Evolutionary conservation across 768 basidiomycete species (phyloP).

Genomic region (Tricholoma sp.): DNA sequence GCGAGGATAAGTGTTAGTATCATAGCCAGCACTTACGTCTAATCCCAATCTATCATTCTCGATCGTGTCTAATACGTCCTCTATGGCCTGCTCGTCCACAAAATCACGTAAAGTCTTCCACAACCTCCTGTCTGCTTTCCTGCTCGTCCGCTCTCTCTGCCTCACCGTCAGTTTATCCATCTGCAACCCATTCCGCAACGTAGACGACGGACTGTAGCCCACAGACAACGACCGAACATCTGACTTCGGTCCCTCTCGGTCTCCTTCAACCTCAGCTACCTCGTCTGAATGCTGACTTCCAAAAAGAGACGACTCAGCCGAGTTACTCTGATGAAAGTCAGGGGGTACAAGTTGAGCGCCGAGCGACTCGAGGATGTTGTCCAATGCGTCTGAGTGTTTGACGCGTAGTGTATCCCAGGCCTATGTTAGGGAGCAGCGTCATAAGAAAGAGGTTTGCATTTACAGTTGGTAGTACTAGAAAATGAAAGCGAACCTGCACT

Average conservation of each 20-base stretch:
- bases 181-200: slow-evolving; percentile 25
- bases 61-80: slow-evolving; percentile 67
- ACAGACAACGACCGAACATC: slow-evolving; percentile 9
- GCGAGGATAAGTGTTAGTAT: not conserved
- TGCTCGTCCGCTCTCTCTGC: slow-evolving; percentile 18
- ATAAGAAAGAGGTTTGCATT: not conserved
- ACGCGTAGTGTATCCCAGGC: slow-evolving; percentile 67
- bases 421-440: slow-evolving; percentile 27
- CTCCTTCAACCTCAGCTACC: slow-evolving; percentile 21
- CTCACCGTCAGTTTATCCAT: slow-evolving; percentile 12
- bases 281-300: slow-evolving; percentile 64
- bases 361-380: slow-evolving; percentile 66
- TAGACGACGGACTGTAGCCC: slow-evolving; percentile 38
- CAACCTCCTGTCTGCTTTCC: slow-evolving; percentile 41
- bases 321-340: slow-evolving; percentile 58
- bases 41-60: slow-evolving; percentile 63
- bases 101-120: slow-evolving; percentile 88
- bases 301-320: slow-evolving; percentile 71
- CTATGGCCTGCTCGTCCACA: slow-evolving; percentile 78
- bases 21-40: slow-evolving; percentile 45
- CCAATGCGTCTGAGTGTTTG: slow-evolving; percentile 58
- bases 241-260: slow-evolving; percentile 10
- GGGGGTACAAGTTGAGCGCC: slow-evolving; percentile 72
- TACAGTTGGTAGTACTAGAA: not conserved
- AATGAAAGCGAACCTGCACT: slow-evolving; percentile 45